These are phyloP conservation scores for Fusarium paranaense DNA, from an alignment of 2,329 filamentous ascomycete species.

Conservation along the genomic window DNA sequence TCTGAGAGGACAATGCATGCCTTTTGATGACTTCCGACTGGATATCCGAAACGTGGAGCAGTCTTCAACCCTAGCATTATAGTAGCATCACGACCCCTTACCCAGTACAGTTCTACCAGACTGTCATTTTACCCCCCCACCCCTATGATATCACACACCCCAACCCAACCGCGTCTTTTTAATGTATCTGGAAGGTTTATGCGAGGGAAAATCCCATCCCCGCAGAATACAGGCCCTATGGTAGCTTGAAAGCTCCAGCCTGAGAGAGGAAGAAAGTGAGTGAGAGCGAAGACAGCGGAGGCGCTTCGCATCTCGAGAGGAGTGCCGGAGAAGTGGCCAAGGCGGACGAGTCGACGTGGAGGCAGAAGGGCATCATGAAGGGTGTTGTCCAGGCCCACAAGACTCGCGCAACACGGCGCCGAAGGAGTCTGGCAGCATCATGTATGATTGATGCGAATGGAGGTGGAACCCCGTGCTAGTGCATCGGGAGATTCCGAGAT, in stretches of 20 bases:
- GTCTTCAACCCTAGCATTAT: conserved; percentile 36
- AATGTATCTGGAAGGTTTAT: conserved; percentile 54
- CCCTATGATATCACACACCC: conserved; percentile 48
- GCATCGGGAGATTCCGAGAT: conserved; percentile 41
- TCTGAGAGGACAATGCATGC: conserved; percentile 8
- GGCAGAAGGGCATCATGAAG: conserved; percentile 38
- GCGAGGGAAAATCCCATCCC: conserved; percentile 43
- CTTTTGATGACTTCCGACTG: conserved; percentile 16
- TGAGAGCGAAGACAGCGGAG: conserved; percentile 40
- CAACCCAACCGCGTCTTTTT: conserved; percentile 47
- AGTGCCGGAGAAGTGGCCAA: conserved; percentile 35
- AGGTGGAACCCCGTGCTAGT: conserved; percentile 44
- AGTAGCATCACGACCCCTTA: conserved; percentile 40
- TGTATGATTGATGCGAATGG: conserved; percentile 25
- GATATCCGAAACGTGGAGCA: conserved; percentile 31
- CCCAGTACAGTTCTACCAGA: conserved; percentile 40
- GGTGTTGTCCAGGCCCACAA: conserved; percentile 41
- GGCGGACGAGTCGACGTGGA: conserved; percentile 36
- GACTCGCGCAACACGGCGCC: conserved; percentile 36
- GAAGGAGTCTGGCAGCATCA: conserved; percentile 34
- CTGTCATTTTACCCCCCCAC: conserved; percentile 39
- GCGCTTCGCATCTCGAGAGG: conserved; percentile 30
- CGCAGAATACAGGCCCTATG: conserved; percentile 61
- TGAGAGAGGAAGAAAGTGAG: conserved; percentile 49
- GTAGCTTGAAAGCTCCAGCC: conserved; percentile 76